These are phyloP conservation scores for Kodamaea jinghongensis DNA, from an alignment of 805 yeast genomes.

Conservation along the genomic window DNA sequence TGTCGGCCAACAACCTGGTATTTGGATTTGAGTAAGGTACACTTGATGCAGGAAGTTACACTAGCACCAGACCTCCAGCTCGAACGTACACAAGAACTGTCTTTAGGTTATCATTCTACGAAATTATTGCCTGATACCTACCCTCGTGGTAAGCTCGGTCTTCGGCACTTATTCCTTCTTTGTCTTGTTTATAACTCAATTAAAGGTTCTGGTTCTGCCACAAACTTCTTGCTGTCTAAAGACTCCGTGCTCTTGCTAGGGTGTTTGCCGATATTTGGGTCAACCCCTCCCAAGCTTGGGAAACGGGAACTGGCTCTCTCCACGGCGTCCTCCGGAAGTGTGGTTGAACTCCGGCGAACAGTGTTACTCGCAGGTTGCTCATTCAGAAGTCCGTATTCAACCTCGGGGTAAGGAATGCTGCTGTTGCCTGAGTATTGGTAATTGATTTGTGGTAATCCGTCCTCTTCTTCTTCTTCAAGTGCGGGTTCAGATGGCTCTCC, in stretches of 20 bases:
- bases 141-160: no score
- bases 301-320: constrained; percentile 13
- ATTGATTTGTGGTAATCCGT: background rate
- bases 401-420: constrained; percentile 8
- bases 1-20: no score
- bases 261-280: background rate
- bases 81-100: no score
- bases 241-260: constrained; percentile 3
- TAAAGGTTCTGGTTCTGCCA: constrained; percentile 39
- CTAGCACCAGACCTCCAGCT: no score
- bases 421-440: constrained; percentile 1
- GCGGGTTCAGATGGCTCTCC: constrained; percentile 12
- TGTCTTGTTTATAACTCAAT: constrained; percentile 32
- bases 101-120: no score
- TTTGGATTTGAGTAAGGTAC: no score
- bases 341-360: constrained; percentile 12
- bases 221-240: constrained; percentile 10
- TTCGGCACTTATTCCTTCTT: no score
- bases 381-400: constrained; percentile 8
- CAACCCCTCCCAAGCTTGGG: constrained; percentile 14
- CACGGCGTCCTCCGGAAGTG: constrained; percentile 14
- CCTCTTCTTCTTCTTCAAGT: constrained; percentile 10
- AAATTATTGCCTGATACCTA: no score
- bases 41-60: no score
- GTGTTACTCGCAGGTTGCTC: constrained; percentile 1